A percentile compares a stretch with the other conserved stretches of the same genome.
Evolutionary conservation across 371 early-diverging fungal species (phyloP).

Genomic region (Funneliformis caledonium): DNA sequence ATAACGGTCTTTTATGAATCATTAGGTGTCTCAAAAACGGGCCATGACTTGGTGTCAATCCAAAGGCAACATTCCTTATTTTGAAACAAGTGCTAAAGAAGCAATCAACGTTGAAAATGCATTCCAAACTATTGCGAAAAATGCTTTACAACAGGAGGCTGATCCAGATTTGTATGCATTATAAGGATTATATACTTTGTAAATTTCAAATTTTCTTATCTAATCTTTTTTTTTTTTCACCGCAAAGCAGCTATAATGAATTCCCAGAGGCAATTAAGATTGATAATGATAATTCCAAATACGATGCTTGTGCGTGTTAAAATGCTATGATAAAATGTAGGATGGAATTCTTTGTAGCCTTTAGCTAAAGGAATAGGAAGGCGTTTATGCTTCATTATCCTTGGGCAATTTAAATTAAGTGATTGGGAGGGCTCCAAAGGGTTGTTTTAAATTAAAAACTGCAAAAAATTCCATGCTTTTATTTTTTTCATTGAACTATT

Average conservation of each 20-base stretch:
- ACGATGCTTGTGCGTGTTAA: constrained; percentile 71
- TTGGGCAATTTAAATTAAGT: neutral
- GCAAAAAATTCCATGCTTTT: neutral
- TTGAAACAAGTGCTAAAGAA: constrained; percentile 97
- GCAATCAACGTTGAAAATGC: constrained; percentile 97
- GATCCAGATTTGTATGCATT: constrained; percentile 80
- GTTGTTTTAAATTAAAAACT: neutral
- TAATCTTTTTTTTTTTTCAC: neutral
- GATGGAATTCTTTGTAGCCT: neutral
- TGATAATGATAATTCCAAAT: constrained; percentile 69
- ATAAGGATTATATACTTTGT: neutral
- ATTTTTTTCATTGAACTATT: neutral
- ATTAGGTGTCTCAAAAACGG: constrained; percentile 88
- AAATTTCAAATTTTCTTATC: constrained; percentile 4
- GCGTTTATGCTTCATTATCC: neutral
- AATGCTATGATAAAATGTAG: neutral
- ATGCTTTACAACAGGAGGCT: constrained; percentile 90
- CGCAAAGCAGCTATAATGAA: constrained; percentile 63
- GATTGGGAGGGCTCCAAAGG: neutral
- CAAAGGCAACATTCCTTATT: constrained; percentile 95
- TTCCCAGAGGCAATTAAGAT: constrained; percentile 93
- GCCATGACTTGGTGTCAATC: constrained; percentile 95
- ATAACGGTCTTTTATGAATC: neutral
- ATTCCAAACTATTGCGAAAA: constrained; percentile 94
- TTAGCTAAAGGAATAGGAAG: neutral